Evolutionary conservation across 345 rosid species (phyloP).

Genomic region (Citrus mangshanensis): DNA sequence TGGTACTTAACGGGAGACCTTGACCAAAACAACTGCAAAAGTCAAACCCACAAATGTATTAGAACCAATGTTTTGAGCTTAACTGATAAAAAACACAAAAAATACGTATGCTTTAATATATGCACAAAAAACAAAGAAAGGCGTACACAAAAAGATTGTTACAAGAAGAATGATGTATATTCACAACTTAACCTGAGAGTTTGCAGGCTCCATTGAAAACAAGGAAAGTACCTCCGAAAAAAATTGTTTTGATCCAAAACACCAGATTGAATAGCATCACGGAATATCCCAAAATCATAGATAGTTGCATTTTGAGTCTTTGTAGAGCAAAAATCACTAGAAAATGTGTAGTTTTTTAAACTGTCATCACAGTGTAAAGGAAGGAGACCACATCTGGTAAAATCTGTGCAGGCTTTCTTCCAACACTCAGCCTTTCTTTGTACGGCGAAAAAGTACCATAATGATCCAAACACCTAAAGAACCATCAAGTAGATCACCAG

Average conservation of each 20-base stretch:
- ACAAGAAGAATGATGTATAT: background rate
- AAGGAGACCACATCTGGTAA: background rate
- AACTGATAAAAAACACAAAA: too few relatives aligned
- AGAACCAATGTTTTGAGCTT: too few relatives aligned
- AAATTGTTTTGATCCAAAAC: background rate
- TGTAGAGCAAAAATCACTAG: background rate
- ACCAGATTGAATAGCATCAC: background rate
- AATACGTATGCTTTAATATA: too few relatives aligned
- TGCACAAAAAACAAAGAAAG: too few relatives aligned
- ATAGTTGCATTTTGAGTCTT: background rate
- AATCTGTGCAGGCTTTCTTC: background rate
- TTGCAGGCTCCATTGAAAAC: background rate
- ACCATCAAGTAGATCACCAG: background rate
- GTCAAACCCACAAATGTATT: too few relatives aligned
- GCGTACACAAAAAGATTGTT: too few relatives aligned
- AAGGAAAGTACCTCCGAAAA: background rate
- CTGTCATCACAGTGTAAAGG: background rate
- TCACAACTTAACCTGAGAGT: background rate
- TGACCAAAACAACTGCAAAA: conserved; percentile 13
- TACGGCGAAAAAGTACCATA: background rate
- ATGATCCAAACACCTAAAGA: background rate
- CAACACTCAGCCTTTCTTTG: background rate
- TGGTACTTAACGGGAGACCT: background rate
- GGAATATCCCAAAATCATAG: conserved; percentile 1
- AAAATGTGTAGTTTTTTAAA: background rate